These are phyloP conservation scores for Talaromyces piceae DNA, from an alignment of 2,329 filamentous ascomycete genomes.

Conservation along the genomic window DNA sequence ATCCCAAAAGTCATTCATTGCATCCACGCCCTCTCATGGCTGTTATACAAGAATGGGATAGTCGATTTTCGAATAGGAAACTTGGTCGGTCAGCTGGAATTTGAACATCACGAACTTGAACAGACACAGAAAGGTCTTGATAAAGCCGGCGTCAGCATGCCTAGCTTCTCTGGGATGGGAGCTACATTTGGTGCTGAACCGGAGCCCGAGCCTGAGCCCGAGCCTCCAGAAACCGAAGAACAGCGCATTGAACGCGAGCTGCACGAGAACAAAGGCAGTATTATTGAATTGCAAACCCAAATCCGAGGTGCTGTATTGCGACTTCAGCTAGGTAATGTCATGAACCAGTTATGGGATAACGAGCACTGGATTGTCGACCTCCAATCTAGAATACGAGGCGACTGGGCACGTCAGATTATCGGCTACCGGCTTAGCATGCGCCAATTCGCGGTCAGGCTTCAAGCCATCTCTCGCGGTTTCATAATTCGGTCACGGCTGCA, in stretches of 20 bases:
- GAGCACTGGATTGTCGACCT: conserved; percentile 73
- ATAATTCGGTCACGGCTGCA: conserved; percentile 59
- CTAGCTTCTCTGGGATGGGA: conserved; percentile 94
- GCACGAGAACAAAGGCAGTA: conserved; percentile 61
- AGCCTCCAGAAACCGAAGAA: conserved; percentile 76
- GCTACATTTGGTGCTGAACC: conserved; percentile 88
- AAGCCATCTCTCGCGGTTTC: conserved; percentile 71
- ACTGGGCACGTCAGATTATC: conserved; percentile 76
- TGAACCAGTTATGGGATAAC: conserved; percentile 84
- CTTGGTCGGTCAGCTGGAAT: conserved; percentile 89
- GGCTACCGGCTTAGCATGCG: conserved; percentile 78
- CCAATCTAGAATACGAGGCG: conserved; percentile 79
- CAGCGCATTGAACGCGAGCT: conserved; percentile 79
- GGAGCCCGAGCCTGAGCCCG: conserved; percentile 40
- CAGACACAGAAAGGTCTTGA: conserved; percentile 95
- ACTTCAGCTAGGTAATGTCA: conserved; percentile 67
- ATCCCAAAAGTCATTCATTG: conserved; percentile 99
- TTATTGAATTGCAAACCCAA: conserved; percentile 80
- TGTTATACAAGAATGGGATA: conserved; percentile 91
- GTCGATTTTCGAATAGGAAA: conserved; percentile 96
- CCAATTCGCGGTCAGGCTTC: conserved; percentile 68
- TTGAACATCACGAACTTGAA: conserved; percentile 95
- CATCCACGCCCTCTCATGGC: conserved; percentile 93
- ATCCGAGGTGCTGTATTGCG: conserved; percentile 72
- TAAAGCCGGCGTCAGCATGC: conserved; percentile 91